Percentiles rank a stretch among this genome's conserved stretches.
Evolutionary conservation across 1,284 basidiomycete species (phyloP).

Genomic region (Microbotryum violaceum): DNA sequence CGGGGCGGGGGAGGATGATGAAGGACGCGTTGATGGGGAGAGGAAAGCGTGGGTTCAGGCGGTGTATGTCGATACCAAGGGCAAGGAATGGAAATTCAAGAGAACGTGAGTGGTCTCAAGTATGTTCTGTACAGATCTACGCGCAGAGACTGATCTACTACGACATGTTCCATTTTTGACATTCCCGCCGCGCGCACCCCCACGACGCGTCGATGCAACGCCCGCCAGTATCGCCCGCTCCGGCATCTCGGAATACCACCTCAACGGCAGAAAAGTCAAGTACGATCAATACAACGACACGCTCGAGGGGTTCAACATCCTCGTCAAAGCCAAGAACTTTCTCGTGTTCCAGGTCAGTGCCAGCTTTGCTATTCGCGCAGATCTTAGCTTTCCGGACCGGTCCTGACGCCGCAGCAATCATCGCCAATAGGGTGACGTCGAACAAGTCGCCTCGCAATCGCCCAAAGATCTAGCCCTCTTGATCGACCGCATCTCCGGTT

Average conservation of each 20-base stretch:
- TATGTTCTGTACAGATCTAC: too few relatives aligned
- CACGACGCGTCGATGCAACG: background rate
- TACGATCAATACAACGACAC: slow-evolving; percentile 79
- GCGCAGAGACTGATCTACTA: background rate
- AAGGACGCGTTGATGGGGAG: slow-evolving; percentile 68
- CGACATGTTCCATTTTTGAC: background rate
- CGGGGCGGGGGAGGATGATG: slow-evolving; percentile 41
- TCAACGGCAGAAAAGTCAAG: slow-evolving; percentile 68
- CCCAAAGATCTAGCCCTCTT: slow-evolving; percentile 80
- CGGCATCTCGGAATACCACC: slow-evolving; percentile 78
- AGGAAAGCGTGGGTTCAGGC: slow-evolving; percentile 92
- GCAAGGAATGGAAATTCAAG: slow-evolving; percentile 82
- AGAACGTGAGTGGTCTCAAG: slow-evolving; percentile 59
- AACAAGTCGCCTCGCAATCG: slow-evolving; percentile 92
- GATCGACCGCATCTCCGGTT: slow-evolving; percentile 93
- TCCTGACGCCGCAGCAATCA: too few relatives aligned
- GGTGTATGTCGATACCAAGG: slow-evolving; percentile 67
- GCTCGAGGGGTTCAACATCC: slow-evolving; percentile 81
- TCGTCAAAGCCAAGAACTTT: slow-evolving; percentile 99
- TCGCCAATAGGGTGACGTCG: slow-evolving; percentile 70
- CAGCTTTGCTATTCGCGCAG: background rate
- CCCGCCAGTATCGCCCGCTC: slow-evolving; percentile 65
- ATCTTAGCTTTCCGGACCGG: too few relatives aligned
- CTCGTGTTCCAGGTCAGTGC: slow-evolving; percentile 77
- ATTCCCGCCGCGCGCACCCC: background rate